Evolutionary conservation across 208 protist genomes (phyloP), one percentile per base, ranked within the genome.

Genomic region (Balamuthia mandrillaris): DNA sequence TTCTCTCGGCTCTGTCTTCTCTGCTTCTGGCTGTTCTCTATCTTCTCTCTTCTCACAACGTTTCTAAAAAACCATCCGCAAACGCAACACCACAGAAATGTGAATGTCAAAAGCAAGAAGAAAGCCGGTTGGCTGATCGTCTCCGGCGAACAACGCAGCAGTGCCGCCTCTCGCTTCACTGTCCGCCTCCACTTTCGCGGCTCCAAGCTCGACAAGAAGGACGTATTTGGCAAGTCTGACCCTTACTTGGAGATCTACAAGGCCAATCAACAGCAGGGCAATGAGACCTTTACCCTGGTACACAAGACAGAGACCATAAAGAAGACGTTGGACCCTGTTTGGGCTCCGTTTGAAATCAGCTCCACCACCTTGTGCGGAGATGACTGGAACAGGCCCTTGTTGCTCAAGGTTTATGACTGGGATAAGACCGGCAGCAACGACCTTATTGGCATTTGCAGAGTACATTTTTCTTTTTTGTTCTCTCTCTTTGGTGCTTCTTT

Each of bases 221-320:
- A 87, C 56, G 47, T 90, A 0, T 87, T 88, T 42, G 70, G 65
- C 33, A 86, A 87, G 39, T 68, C 31, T 24, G 65, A 87, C 27
- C 39, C 66, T 12, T 68, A 63, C 21, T 65, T 84, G 27, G 70
- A 82, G 45, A 87, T 87, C 27, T 65, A 51, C 37, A 41, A 79
- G 6, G 35, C 65, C 3, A 77, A 60, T 33, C 18, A n/a, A n/a
- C n/a, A n/a, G n/a, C n/a, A 24, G 21, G 86, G 33, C 14, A 37
- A 89, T 54, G n/a, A 70, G 12, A 33, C 42, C 1, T 85, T 60
- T 52, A 37, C 24, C 4, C 52, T 88, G 1, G 3, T 47, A 10
- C 78, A 90, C 39, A 65, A 86, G 42, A 87, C 88, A 27, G 88
- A 91, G 37, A 85, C 85, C 9, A 66, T 88, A 27, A 87, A 81